Conservation (phyloP, 2,329 filamentous ascomycete genomes). For the Fusarium drepaniforme region DNA sequence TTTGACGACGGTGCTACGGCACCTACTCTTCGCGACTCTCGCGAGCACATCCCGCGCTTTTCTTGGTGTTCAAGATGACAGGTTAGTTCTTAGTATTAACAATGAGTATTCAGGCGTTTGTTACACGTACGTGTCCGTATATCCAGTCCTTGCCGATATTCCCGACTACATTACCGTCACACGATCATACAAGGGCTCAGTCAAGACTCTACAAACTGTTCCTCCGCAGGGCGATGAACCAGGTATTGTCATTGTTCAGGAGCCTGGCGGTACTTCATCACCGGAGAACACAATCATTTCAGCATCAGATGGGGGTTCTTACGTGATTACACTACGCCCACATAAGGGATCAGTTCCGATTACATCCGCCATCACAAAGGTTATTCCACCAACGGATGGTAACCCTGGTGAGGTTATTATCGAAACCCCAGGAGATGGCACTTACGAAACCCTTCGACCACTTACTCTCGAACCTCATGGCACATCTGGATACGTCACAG, state of each 20-base stretch:
- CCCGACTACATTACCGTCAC: slow-evolving; percentile 40
- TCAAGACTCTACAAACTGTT: slow-evolving; percentile 36
- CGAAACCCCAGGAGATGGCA: slow-evolving; percentile 27
- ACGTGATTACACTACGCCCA: slow-evolving; percentile 36
- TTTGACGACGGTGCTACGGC: slow-evolving; percentile 15
- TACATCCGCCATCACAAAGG: slow-evolving; percentile 24
- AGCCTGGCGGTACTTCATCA: slow-evolving; percentile 23
- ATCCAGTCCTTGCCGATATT: slow-evolving; percentile 34
- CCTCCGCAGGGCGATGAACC: slow-evolving; percentile 32
- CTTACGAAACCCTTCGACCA: slow-evolving; percentile 1
- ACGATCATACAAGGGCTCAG: slow-evolving; percentile 32
- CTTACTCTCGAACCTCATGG: slow-evolving; percentile 26
- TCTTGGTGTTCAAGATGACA: slow-evolving; percentile 38
- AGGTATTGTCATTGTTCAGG: slow-evolving; percentile 35
- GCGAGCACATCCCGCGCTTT: slow-evolving; percentile 10
- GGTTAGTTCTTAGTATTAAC: slow-evolving; percentile 36
- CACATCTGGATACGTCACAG: slow-evolving; percentile 28
- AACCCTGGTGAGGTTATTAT: slow-evolving; percentile 34
- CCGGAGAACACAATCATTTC: slow-evolving; percentile 34
- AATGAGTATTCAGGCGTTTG: slow-evolving; percentile 38
- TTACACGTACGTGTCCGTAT: slow-evolving; percentile 44
- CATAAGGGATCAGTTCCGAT: slow-evolving; percentile 29
- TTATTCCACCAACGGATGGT: slow-evolving; percentile 24
- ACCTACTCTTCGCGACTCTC: slow-evolving; percentile 17
- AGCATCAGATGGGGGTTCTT: slow-evolving; percentile 27